phyloP scores from a whole-genome alignment of 108 stramenopile species.

The Stephanodiscus triporus region DNA sequence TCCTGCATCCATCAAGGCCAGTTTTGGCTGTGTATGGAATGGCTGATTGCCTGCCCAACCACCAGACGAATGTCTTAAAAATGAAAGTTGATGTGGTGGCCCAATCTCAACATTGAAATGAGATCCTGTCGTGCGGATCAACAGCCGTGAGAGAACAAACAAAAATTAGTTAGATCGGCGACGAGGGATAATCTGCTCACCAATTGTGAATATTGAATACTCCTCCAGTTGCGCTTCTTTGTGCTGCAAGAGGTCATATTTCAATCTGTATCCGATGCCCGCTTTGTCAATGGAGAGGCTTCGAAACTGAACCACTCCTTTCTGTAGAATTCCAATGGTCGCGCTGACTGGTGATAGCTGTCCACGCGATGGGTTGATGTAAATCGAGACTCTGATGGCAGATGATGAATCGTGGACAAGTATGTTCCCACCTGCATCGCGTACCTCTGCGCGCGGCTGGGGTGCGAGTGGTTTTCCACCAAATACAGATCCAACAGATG shows the following conservation, averaged over 20 bases:
- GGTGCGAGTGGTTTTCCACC: conserved; percentile 50
- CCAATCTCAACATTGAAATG: conserved; percentile 51
- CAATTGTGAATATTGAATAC: conserved; percentile 19
- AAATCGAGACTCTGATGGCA: conserved; percentile 31
- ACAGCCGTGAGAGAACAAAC: neutral
- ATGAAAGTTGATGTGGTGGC: conserved; percentile 26
- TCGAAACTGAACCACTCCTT: conserved; percentile 44
- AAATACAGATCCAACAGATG: conserved; percentile 33
- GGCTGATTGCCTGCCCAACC: conserved; percentile 63
- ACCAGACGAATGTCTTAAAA: conserved; percentile 27
- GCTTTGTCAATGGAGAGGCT: conserved; percentile 46
- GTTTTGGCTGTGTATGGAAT: conserved; percentile 48
- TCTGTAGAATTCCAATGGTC: conserved; percentile 25
- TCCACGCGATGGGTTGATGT: conserved; percentile 46
- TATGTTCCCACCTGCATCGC: conserved; percentile 54
- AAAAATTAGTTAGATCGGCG: neutral
- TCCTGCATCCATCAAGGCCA: conserved; percentile 52
- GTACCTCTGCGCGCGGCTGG: conserved; percentile 48
- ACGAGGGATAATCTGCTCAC: conserved; percentile 13
- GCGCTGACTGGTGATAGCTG: conserved; percentile 14
- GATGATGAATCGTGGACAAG: conserved; percentile 43
- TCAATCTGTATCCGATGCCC: conserved; percentile 42
- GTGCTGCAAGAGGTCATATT: conserved; percentile 30
- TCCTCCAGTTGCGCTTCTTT: conserved; percentile 3
- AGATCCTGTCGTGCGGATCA: conserved; percentile 9